These are phyloP conservation scores for Gracilaria domingensis DNA, from an alignment of 23 red algal genomes.

Conservation along the genomic window DNA sequence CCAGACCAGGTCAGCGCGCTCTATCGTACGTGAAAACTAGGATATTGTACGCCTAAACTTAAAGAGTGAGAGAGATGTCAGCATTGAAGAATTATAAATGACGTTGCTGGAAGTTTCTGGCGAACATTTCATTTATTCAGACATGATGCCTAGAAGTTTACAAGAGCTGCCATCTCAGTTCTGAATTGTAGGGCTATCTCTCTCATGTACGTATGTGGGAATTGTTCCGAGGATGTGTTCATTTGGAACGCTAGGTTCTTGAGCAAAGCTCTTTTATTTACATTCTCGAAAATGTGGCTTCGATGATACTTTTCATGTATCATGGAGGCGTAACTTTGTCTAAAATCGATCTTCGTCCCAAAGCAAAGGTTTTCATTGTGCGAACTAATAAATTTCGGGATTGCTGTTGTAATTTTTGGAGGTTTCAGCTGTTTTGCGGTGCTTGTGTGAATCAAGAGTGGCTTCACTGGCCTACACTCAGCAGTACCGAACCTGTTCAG, in stretches of 20 bases:
- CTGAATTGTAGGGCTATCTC: no score
- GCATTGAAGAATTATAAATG: no score
- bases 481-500: background rate
- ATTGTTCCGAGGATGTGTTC: background rate
- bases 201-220: no score
- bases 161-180: no score
- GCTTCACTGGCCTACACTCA: background rate
- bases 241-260: background rate
- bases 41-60: background rate
- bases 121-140: no score
- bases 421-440: background rate
- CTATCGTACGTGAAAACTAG: no score
- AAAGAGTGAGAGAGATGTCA: no score
- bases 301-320: background rate
- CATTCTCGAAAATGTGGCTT: background rate
- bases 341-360: background rate
- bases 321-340: background rate
- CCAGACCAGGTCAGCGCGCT: no score
- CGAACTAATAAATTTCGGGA: background rate
- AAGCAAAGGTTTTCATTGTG: background rate
- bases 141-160: no score
- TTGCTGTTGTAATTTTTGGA: background rate
- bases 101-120: no score
- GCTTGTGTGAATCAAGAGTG: background rate
- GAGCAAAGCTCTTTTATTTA: background rate